Evolutionary conservation across 2,329 filamentous ascomycete genomes (phyloP), one percentile per base, ranked within the genome.

Genomic region (Incumbomyces delicatus): DNA sequence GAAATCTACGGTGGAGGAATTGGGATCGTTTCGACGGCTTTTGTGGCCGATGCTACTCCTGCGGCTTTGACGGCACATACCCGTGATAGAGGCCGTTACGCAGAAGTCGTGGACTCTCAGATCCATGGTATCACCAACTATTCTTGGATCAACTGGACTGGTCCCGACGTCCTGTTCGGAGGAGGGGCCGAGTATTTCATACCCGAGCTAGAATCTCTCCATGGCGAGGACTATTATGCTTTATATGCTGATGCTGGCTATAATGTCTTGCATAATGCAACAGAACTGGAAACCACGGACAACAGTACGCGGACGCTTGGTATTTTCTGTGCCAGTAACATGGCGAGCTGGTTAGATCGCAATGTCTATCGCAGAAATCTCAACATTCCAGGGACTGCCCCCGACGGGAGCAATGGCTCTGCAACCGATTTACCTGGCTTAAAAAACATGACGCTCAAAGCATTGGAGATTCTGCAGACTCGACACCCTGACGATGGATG

Each of bases 381-480:
- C 18, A 69, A 73, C 54, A 71, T 65, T 38, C 73, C 82, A 52
- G 75, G 75, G 48, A 86, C 89, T 63, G 75, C 83, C 56, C 85
- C 87, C 1, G 71, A 76, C 10, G 85, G 85, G 42, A 74, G 74
- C 51, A 72, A 75, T 35, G 70, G 68, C 13, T 70, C 83, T 34
- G 85, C 85, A 4, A 71, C 75, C 6, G 85, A 92, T 59, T 78
- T 90, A 22, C 87, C 87, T 1, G 87, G 87, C 3, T 78, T 92
- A 42, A 90, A 87, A 67, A 85, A 92, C n/a, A 94, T 94, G 87
- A 89, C 87, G 0, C 71, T 89, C 57, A 94, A 94, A 71, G 86
- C 86, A 18, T 76, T 92, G 41, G 85, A 90, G 49, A 79, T 90
- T 44, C 76, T 92, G n/a, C 68, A 83, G 63, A 72, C 72, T 33